Evolutionary conservation across 2,329 filamentous ascomycete species (phyloP), one percentile per base, ranked within the genome.

Genomic region (Claviceps monticola): DNA sequence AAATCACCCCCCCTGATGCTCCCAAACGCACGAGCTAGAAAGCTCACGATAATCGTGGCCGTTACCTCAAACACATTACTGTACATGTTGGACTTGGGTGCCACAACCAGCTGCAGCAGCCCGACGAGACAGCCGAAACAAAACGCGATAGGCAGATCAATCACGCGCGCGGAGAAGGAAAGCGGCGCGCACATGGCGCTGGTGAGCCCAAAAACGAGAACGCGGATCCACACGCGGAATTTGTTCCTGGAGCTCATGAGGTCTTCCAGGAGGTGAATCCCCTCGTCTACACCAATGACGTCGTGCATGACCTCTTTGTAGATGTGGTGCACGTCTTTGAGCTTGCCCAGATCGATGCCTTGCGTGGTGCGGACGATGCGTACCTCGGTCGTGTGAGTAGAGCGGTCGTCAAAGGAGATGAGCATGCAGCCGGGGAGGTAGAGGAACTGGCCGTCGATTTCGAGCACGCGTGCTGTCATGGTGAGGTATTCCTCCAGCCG

Each of bases 371-470:
- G 74, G 5, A 84, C 80, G 29, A 84, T 77, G 56, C 81, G 78
- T 54, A 84, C 79, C 59, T 84, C 80, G 16, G 79, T 81, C 1
- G 82, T 85, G 56, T 83, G 81, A 0, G 80, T 82, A 0, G 74
- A 69, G 48, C 64, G 68, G 58, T 90, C 86, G 61, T 86, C 88
- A 60, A 95, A 95, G 0, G 88, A 91, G 58, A 95, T 82, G 53
- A 95, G 84, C 89, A 95, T 95, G 61, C 86, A 93, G 5, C 88
- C 88, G 0, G 89, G 89, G 39, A 95, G 77, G 60, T 95, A 95
- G 26, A 95, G 70, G 59, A 93, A 95, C 59, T 94, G 88, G 7
- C 85, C 85, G 56, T 94, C 85, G 34, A 95, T 89, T 64, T 89
- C 86, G 38, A 95, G 75, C 4, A 90, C 85, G 19, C 86, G 78